phyloP scores from a whole-genome alignment of 129 eudicot genomes.

The Tanacetum coccineum region DNA sequence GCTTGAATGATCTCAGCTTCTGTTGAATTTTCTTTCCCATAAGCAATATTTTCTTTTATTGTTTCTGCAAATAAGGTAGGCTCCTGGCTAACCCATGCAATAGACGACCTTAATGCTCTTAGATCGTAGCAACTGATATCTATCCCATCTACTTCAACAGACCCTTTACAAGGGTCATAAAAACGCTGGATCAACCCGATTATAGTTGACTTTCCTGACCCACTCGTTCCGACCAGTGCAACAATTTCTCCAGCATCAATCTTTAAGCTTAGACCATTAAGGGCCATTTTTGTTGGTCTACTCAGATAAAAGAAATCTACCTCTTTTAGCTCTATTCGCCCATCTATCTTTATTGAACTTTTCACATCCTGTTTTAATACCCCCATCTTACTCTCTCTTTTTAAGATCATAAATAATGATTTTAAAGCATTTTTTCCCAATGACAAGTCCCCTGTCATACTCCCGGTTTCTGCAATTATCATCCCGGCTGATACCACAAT shows the following conservation, averaged over 20 bases:
- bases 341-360: constrained; percentile 23
- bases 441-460: constrained; percentile 33
- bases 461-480: constrained; percentile 42
- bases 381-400: constrained; percentile 22
- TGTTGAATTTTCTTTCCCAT: constrained; percentile 31
- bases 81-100: constrained; percentile 51
- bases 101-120: constrained; percentile 34
- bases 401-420: constrained; percentile 27
- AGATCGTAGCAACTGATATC: constrained; percentile 1
- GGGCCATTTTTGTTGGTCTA: constrained; percentile 36
- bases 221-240: constrained; percentile 53
- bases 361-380: background rate
- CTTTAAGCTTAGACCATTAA: constrained; percentile 30
- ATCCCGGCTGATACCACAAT: constrained; percentile 36
- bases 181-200: constrained; percentile 46
- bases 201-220: constrained; percentile 54
- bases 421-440: constrained; percentile 34
- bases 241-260: constrained; percentile 44
- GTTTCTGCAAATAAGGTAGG: constrained; percentile 48
- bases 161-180: constrained; percentile 44
- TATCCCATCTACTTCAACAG: constrained; percentile 43
- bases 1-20: constrained; percentile 42
- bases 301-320: constrained; percentile 41
- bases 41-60: constrained; percentile 37
- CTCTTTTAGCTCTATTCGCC: constrained; percentile 29